Evolutionary conservation across 495 filamentous ascomycete species (phyloP).

Genomic region (Cairneyella variabilis): DNA sequence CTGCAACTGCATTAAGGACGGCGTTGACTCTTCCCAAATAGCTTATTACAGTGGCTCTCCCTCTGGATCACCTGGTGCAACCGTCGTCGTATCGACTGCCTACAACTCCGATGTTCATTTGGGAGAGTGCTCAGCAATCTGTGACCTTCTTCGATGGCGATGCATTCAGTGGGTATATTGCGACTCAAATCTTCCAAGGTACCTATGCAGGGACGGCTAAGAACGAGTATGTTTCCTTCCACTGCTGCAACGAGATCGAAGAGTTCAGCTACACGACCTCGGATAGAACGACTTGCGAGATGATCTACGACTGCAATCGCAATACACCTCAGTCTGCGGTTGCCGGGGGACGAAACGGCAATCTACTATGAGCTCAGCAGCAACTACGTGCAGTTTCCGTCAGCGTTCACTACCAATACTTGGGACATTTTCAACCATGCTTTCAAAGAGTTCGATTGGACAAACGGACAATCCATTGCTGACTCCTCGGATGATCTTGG

Average conservation of each 20-base stretch:
- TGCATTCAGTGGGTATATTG: not conserved
- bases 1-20: not conserved
- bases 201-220: not conserved
- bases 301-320: not conserved
- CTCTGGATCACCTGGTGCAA: not conserved
- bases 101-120: not conserved
- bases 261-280: not conserved
- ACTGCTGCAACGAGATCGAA: not conserved
- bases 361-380: not conserved
- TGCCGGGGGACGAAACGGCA: not conserved
- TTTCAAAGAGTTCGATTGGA: not conserved
- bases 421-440: not conserved
- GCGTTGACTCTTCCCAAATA: not conserved
- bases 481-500: not conserved
- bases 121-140: not conserved
- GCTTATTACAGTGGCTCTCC: not conserved
- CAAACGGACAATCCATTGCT: not conserved
- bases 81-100: not conserved
- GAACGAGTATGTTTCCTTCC: not conserved
- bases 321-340: not conserved
- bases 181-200: not conserved
- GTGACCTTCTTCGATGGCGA: not conserved
- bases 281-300: not conserved
- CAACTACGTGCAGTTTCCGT: not conserved
- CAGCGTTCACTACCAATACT: not conserved